Evolutionary conservation across 176 grass and related monocot genomes (phyloP).

Genomic region (Alopecurus myosuroides): DNA sequence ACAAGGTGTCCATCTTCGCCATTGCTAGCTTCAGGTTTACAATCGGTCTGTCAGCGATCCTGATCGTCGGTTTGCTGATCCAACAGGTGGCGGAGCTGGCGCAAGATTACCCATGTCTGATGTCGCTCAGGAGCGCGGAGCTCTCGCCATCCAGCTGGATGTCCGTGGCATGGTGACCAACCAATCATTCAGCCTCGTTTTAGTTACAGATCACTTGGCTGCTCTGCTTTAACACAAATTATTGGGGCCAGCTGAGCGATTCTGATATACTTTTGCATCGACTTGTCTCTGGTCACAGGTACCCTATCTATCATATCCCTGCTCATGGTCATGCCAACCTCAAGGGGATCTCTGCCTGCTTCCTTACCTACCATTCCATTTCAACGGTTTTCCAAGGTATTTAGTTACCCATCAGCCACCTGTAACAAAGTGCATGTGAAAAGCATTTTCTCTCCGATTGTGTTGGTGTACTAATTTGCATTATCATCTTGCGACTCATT

Average conservation of each 20-base stretch:
- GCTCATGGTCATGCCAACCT: conserved; percentile 39
- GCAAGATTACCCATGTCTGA: conserved; percentile 39
- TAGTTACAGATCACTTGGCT: too few species aligned
- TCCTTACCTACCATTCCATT: conserved; percentile 80
- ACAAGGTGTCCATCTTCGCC: conserved; percentile 32
- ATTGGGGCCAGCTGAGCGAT: too few species aligned
- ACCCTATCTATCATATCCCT: conserved; percentile 74
- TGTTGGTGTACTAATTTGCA: background rate
- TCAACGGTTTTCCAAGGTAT: conserved; percentile 81
- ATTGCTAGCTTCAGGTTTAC: background rate
- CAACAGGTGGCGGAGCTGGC: conserved; percentile 48
- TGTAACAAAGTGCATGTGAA: background rate
- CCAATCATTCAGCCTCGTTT: too few species aligned
- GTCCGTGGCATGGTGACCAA: conserved; percentile 52
- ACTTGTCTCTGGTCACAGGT: conserved; percentile 49
- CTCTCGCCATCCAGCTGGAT: conserved; percentile 83
- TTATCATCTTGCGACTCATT: background rate
- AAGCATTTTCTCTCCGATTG: background rate
- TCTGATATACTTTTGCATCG: background rate
- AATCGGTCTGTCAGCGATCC: background rate
- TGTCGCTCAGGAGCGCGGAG: conserved; percentile 48
- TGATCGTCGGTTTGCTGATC: background rate
- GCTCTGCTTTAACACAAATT: too few species aligned
- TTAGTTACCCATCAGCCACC: too few species aligned
- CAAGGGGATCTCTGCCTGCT: conserved; percentile 55